Base-by-base conservation (phyloP, 768 basidiomycete genomes). In the Boletus coccyginus region DNA sequence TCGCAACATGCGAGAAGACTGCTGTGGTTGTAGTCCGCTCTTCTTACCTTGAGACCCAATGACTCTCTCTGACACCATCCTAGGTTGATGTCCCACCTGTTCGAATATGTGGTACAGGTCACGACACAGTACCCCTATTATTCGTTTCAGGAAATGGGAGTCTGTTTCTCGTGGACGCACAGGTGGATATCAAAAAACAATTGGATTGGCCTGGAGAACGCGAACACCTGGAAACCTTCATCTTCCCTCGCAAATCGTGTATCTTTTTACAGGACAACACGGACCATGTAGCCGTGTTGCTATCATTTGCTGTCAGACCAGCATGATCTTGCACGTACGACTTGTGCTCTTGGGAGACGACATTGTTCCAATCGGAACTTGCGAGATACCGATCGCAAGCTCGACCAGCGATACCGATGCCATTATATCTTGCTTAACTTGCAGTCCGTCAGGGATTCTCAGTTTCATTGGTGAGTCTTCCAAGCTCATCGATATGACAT, bases 1-100 rank as follows among this genome's bases (percentile, higher is more conserved):
- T 50, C 13, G 31, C 62, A 59, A 53, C 71, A 64, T 41, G 71
- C 69, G 70, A 78, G 73, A 80, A 76, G 70, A 78, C 67, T 50
- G 66, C 67, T 32, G 64, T 73, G 38, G 65, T 78, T 60, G 82
- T 86, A 65, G 82, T 86, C 65, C 55, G 85, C 76, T 41, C 36
- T 33, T 39, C 46, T 33, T 46, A 33, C 41, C 45, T 61, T 40
- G 35, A 36, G 43, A 36, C 35, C 36, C 38, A 41, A 55, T 51
- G 60, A 51, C 50, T 31, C 56, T 56, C 13, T 31, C 51, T 16
- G 44, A 61, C 55, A 43, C 50, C 50, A 27, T 58, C 56, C 29
- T 64, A 86, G 84, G 64, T 78, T n/a, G 70, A 77, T 21, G 73
- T 80, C 40, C 53, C 64, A 32, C 72, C 81, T 32, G 66, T 73